Percentiles rank a stretch among this genome's conserved stretches.
phyloP scores from a whole-genome alignment of 2,329 filamentous ascomycete species.

The Pseudopyricularia javanii region DNA sequence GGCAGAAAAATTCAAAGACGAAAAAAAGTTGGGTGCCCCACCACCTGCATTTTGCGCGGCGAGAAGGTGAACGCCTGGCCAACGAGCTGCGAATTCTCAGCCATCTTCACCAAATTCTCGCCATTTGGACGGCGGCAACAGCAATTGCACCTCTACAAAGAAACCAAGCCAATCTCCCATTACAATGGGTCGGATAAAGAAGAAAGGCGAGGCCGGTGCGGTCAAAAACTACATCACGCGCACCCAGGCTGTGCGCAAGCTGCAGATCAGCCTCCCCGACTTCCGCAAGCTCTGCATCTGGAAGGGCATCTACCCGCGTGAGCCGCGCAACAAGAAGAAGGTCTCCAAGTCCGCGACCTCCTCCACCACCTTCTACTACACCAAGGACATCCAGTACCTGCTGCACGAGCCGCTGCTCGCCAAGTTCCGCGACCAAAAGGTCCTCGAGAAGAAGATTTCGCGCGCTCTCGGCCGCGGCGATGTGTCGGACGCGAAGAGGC shows the following conservation, averaged over 20 bases:
- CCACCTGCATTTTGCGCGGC: background rate
- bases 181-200: constrained; percentile 71
- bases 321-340: constrained; percentile 95
- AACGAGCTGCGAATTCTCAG: background rate
- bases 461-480: constrained; percentile 85
- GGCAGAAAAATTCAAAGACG: background rate
- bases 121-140: background rate
- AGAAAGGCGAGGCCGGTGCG: constrained; percentile 82
- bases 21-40: background rate
- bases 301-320: constrained; percentile 97
- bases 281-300: constrained; percentile 98
- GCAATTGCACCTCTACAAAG: background rate
- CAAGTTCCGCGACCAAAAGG: constrained; percentile 96
- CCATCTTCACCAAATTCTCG: background rate
- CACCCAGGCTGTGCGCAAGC: constrained; percentile 92
- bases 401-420: constrained; percentile 88
- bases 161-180: background rate
- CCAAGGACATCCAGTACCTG: constrained; percentile 97
- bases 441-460: constrained; percentile 94
- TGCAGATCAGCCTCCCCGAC: constrained; percentile 93
- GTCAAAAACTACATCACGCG: constrained; percentile 98
- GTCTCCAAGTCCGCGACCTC: constrained; percentile 81
- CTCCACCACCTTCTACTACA: constrained; percentile 82
- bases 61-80: background rate
- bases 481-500: constrained; percentile 71